phyloP scores from a whole-genome alignment of 139 green algal genomes.

The Helicosporidium sp. region DNA sequence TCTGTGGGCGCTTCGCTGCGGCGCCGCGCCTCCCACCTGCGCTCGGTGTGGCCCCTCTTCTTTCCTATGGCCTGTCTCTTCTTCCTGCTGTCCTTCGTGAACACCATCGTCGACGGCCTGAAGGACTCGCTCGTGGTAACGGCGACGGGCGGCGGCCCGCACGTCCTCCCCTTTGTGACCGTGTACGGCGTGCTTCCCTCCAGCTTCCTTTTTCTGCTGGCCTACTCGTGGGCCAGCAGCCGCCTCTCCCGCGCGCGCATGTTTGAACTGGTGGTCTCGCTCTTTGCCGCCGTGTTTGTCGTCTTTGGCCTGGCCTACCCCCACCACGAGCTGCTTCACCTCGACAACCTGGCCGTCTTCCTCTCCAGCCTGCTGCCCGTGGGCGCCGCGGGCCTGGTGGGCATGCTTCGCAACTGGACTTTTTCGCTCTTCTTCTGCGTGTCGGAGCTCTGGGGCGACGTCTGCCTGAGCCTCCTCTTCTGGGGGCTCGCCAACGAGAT shows the following conservation, averaged over 20 bases:
- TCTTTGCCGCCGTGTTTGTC: slow-evolving; percentile 65
- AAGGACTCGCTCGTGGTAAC: slow-evolving; percentile 88
- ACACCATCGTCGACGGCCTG: slow-evolving; percentile 82
- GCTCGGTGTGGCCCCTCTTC: no score
- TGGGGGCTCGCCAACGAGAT: slow-evolving; percentile 90
- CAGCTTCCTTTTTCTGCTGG: slow-evolving; percentile 63
- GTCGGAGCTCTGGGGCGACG: slow-evolving; percentile 72
- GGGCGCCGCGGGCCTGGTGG: slow-evolving; percentile 36
- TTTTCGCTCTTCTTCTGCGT: slow-evolving; percentile 87
- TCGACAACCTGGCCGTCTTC: slow-evolving; percentile 22
- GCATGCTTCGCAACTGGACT: slow-evolving; percentile 82
- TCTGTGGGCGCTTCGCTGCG: no score
- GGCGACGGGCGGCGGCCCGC: slow-evolving; percentile 38
- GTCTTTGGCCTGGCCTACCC: slow-evolving; percentile 70
- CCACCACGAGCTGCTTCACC: slow-evolving; percentile 53
- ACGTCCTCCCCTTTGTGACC: slow-evolving; percentile 53
- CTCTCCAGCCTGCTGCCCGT: slow-evolving; percentile 14
- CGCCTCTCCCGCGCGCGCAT: slow-evolving; percentile 34
- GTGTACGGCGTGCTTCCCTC: slow-evolving; percentile 78
- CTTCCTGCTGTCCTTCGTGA: slow-evolving; percentile 74
- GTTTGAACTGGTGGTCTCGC: slow-evolving; percentile 69
- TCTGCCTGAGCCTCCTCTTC: slow-evolving; percentile 74
- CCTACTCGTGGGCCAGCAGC: slow-evolving; percentile 39
- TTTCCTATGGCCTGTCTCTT: slow-evolving; percentile 74
- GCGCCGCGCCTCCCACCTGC: not conserved